Percentiles rank a stretch among this genome's conserved stretches.
Conservation (phyloP, 2,329 filamentous ascomycete species). For the Chrysoporthe deuterocubensis region DNA sequence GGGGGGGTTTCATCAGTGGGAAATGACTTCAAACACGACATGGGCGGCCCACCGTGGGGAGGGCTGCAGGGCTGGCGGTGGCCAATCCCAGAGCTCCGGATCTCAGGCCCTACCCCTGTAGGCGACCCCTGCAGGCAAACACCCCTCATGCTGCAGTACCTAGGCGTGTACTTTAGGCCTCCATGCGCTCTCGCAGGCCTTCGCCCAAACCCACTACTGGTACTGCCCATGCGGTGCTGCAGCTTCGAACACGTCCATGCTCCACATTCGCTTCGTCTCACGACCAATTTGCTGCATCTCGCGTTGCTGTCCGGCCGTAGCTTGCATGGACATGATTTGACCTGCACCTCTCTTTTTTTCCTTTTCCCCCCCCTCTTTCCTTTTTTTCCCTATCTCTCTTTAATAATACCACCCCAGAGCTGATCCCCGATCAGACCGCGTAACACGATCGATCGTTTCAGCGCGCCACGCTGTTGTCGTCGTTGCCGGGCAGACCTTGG, state of each 20-base stretch:
- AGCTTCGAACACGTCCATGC: conserved; percentile 23
- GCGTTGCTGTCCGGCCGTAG: background rate
- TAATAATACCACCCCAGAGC: background rate
- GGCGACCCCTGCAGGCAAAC: conserved; percentile 4
- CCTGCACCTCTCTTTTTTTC: background rate
- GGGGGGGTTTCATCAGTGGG: conserved; percentile 7
- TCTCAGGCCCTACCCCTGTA: conserved; percentile 6
- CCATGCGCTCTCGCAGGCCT: background rate
- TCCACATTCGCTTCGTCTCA: conserved; percentile 27
- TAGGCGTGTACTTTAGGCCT: background rate
- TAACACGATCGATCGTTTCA: conserved; percentile 1
- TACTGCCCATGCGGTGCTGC: background rate
- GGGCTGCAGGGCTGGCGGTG: background rate
- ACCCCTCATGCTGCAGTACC: background rate
- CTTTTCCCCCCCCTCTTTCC: conserved; percentile 3
- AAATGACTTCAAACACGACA: conserved; percentile 13
- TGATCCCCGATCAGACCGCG: background rate
- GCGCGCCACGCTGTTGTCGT: background rate
- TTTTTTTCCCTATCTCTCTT: conserved; percentile 3
- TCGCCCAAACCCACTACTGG: background rate
- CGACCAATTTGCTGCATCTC: conserved; percentile 22
- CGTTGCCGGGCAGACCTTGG: conserved; percentile 18
- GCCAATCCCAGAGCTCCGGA: conserved; percentile 10
- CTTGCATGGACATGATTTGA: background rate
- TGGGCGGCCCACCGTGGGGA: conserved; percentile 4